Evolutionary conservation across 495 filamentous ascomycete genomes (phyloP).

Genomic region (Bombardia bombarda): DNA sequence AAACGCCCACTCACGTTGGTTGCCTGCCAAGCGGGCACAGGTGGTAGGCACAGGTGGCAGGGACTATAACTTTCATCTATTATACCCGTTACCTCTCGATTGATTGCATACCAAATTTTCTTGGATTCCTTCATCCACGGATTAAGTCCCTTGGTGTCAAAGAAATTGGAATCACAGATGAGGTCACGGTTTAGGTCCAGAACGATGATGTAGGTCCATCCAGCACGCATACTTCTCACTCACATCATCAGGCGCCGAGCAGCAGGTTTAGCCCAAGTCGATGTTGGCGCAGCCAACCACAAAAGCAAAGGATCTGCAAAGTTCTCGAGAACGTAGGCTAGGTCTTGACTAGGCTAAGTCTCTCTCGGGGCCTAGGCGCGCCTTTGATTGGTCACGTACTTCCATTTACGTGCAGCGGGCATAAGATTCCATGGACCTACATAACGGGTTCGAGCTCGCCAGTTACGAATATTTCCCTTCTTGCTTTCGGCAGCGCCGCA

Average conservation of each 20-base stretch:
- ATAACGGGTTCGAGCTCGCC: too few species aligned
- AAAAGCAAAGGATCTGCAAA: slow-evolving; percentile 1
- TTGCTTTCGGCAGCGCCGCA: not conserved
- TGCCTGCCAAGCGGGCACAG: slow-evolving; percentile 1
- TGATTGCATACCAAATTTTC: not conserved
- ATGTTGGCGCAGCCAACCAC: not conserved
- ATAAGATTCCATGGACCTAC: too few species aligned
- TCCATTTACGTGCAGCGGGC: too few species aligned
- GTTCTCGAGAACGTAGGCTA: not conserved
- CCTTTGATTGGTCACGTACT: not conserved
- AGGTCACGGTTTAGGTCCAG: too few species aligned
- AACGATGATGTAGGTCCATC: too few species aligned
- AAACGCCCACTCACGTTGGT: not conserved
- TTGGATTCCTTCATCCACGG: not conserved
- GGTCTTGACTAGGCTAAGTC: not conserved
- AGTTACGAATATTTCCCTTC: too few species aligned
- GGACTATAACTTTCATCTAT: too few species aligned
- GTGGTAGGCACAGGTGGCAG: not conserved
- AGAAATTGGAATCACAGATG: too few species aligned
- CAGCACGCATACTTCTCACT: too few species aligned
- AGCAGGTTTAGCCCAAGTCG: too few species aligned
- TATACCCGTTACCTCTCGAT: not conserved
- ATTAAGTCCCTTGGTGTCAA: too few species aligned
- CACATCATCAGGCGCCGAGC: too few species aligned
- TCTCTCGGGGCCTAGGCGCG: not conserved